Evolutionary conservation across 169 alveolate species (phyloP).

Genomic region (Plasmodium gallinaceum): DNA sequence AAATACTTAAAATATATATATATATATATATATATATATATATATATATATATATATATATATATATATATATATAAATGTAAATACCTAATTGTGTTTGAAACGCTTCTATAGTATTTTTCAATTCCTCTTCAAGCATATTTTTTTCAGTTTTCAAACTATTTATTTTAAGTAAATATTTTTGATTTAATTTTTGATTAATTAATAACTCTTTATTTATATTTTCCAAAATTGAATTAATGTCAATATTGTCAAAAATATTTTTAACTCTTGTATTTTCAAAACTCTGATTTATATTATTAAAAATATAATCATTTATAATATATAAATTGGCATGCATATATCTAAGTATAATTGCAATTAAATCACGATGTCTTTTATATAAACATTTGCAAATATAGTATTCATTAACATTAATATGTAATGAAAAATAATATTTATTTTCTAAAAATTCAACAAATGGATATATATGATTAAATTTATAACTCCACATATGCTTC

Average conservation of each 20-base stretch:
- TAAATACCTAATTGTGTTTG: slow-evolving; percentile 44
- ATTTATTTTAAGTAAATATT: slow-evolving; percentile 18
- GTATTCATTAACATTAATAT: slow-evolving; percentile 23
- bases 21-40: neutral
- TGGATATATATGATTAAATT: slow-evolving; percentile 44
- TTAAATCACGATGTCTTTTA: slow-evolving; percentile 60
- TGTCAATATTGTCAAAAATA: slow-evolving; percentile 52
- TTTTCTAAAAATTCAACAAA: slow-evolving; percentile 13
- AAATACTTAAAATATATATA: neutral
- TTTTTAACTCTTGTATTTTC: slow-evolving; percentile 28
- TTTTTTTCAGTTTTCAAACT: slow-evolving; percentile 48
- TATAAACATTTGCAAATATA: slow-evolving; percentile 47
- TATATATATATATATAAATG: neutral
- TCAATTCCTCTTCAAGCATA: slow-evolving; percentile 52
- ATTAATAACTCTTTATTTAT: slow-evolving; percentile 45
- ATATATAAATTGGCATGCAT: slow-evolving; percentile 66
- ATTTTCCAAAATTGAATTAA: slow-evolving; percentile 35
- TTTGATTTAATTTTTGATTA: slow-evolving; percentile 19
- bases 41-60: neutral
- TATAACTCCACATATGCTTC: slow-evolving; percentile 52
- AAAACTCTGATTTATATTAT: slow-evolving; percentile 42
- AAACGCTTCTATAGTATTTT: slow-evolving; percentile 60
- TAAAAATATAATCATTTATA: slow-evolving; percentile 50
- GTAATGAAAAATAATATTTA: slow-evolving; percentile 4
- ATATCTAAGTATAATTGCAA: slow-evolving; percentile 38